These are phyloP conservation scores for Hericium coralloides DNA, from an alignment of 768 basidiomycete genomes.

Conservation along the genomic window DNA sequence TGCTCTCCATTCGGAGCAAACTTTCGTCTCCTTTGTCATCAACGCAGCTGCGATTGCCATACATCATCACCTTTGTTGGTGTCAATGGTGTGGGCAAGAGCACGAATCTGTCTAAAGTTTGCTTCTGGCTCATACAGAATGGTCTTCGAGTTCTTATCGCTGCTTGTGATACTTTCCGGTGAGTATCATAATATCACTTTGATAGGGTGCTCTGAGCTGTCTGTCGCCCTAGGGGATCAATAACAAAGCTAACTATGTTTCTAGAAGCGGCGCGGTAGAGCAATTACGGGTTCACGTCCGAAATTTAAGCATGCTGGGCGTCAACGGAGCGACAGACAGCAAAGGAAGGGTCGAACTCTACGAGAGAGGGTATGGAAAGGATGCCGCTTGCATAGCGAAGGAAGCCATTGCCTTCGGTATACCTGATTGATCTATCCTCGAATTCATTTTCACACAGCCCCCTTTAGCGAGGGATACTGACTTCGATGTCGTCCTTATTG, in stretches of 20 bases:
- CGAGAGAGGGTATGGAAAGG: conserved; percentile 96
- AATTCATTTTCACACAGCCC: background rate
- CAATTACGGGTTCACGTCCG: conserved; percentile 94
- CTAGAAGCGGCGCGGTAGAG: conserved; percentile 92
- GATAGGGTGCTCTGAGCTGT: background rate
- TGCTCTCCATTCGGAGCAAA: conserved; percentile 89
- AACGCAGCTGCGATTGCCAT: conserved; percentile 73
- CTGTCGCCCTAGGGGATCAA: background rate
- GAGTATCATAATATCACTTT: conserved; percentile 6
- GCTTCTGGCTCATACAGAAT: conserved; percentile 99
- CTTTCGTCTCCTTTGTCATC: conserved; percentile 65
- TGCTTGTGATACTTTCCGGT: conserved; percentile 97
- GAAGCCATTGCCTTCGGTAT: conserved; percentile 88
- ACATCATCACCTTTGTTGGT: conserved; percentile 93
- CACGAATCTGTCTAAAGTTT: conserved; percentile 95
- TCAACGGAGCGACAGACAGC: conserved; percentile 56
- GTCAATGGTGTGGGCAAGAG: conserved; percentile 99
- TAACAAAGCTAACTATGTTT: background rate
- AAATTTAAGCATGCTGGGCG: conserved; percentile 79
- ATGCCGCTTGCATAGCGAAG: conserved; percentile 96
- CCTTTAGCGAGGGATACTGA: conserved; percentile 70
- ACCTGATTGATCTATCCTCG: conserved; percentile 12
- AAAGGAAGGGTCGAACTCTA: conserved; percentile 85
- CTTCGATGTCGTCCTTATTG: conserved; percentile 95
- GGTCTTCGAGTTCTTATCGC: conserved; percentile 89